phyloP scores from a whole-genome alignment of 2,329 filamentous ascomycete genomes.

The Claviceps sp. region DNA sequence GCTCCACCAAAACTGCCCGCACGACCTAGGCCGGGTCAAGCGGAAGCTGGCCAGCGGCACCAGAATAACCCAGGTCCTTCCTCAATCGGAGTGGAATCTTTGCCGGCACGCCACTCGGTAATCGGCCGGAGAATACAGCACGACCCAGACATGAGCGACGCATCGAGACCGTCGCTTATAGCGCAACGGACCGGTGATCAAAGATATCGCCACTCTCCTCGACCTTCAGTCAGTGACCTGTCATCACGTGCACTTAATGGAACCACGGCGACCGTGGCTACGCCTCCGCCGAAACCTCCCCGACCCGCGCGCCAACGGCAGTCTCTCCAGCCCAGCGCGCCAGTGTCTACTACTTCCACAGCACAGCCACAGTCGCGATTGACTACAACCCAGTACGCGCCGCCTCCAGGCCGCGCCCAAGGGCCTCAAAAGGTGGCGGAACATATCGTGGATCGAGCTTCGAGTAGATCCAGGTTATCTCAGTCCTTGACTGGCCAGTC shows the following conservation, averaged over 20 bases:
- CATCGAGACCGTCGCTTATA: conserved; percentile 22
- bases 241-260: conserved; percentile 6
- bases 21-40: conserved; percentile 32
- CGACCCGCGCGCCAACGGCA: conserved; percentile 19
- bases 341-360: conserved; percentile 12
- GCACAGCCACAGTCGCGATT: conserved; percentile 13
- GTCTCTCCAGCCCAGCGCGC: conserved; percentile 8
- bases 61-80: conserved; percentile 11
- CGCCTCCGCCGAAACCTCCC: conserved; percentile 31
- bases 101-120: conserved; percentile 37
- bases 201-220: conserved; percentile 35
- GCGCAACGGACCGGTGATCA: conserved; percentile 30
- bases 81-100: conserved; percentile 31
- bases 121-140: conserved; percentile 31
- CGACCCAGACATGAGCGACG: conserved; percentile 29
- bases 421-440: conserved; percentile 25
- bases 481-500: conserved; percentile 8
- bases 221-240: conserved; percentile 22
- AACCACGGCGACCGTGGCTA: background rate
- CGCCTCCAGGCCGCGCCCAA: conserved; percentile 17
- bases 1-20: conserved; percentile 35
- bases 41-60: conserved; percentile 10
- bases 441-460: conserved; percentile 12
- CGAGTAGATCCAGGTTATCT: conserved; percentile 2
- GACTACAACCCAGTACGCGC: conserved; percentile 16